Base-by-base conservation (phyloP, 805 yeast species). In the Metschnikowia continentalis region DNA sequence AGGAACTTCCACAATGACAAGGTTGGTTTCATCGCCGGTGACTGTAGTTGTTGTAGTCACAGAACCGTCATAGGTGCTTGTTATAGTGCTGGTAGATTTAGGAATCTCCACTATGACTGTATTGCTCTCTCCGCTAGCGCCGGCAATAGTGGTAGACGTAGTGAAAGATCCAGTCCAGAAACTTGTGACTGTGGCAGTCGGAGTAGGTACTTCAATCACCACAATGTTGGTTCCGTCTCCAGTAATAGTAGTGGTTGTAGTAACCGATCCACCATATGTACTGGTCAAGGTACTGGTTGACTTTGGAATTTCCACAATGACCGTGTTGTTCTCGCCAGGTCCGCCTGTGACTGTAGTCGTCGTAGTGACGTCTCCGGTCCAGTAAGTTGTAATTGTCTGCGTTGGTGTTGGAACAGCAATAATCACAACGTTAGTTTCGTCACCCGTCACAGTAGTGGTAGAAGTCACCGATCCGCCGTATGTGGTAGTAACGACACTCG, bases 11-110 rank as follows among this genome's bases (percentile, higher is more conserved):
- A 55, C 49, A 14, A 49, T 33, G 7, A 53, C 48, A 3, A 50
- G 44, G 42, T 42, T 32, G 10, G 40, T 39, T 10, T 8, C 42
- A 20, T n/a, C 15, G 6, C 47, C 51, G 8, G 43, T 26, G 5
- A 13, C 20, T 7, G 47, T 44, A 14, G 48, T 49, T 17, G 19
- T 17, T 17, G 19, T 17, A 17, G 19, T 17, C 19, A 17, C 19
- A 17, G 19, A 17, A 17, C 11, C 41, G 8, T 46, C 45, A 49
- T 56, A 57, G 22, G 61, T 54, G n/a, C 52, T 41, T 6, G 62
- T 58, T 5, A 36, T 32, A 4, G 60, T 57, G 1, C 50, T 37
- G 14, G 39, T 35, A 3, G 46, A 20, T 5, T 40, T 39, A 22
- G 57, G 57, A 17, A 54, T 41, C 26, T 55, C 26, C 26, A 32